Percentiles rank a stretch among this genome's conserved stretches.
These are phyloP conservation scores for Aurantiochytrium sp. DNA, from an alignment of 108 stramenopile genomes.

Conservation along the genomic window DNA sequence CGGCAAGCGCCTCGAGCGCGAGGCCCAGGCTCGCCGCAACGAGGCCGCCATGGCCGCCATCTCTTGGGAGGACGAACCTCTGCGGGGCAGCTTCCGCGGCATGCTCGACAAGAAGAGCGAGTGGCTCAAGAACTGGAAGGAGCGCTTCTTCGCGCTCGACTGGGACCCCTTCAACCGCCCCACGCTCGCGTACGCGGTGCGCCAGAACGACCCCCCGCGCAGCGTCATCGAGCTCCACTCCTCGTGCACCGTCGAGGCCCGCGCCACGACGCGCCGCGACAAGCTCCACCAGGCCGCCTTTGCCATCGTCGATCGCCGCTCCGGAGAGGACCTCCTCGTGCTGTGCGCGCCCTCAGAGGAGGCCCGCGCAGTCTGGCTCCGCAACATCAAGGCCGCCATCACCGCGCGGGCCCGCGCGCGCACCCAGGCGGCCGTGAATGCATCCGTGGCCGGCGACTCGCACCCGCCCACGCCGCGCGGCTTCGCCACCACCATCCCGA, in stretches of 20 bases:
- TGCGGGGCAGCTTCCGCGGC: not conserved
- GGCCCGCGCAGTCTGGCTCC: not conserved
- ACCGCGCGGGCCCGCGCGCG: not conserved
- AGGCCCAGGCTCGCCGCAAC: not conserved
- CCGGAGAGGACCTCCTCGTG: not conserved
- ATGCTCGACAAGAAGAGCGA: constrained; percentile 9
- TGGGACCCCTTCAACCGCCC: constrained; percentile 10
- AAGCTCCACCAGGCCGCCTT: constrained; percentile 1
- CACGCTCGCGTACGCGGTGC: not conserved
- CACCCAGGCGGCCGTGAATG: not conserved
- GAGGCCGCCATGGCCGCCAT: not conserved
- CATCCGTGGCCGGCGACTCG: not conserved
- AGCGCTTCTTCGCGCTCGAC: not conserved
- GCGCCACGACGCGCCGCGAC: not conserved
- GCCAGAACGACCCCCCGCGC: not conserved
- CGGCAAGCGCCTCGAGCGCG: not conserved
- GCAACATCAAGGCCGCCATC: not conserved
- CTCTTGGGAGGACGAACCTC: not conserved
- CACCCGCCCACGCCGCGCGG: not conserved
- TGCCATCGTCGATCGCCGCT: not conserved
- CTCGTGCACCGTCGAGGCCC: not conserved
- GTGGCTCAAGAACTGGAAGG: constrained; percentile 1
- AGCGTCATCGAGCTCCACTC: not conserved
- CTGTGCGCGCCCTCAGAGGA: not conserved
- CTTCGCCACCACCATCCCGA: not conserved